These are phyloP conservation scores for Coniella lustricola DNA, from an alignment of 2,329 filamentous ascomycete genomes.

Conservation along the genomic window DNA sequence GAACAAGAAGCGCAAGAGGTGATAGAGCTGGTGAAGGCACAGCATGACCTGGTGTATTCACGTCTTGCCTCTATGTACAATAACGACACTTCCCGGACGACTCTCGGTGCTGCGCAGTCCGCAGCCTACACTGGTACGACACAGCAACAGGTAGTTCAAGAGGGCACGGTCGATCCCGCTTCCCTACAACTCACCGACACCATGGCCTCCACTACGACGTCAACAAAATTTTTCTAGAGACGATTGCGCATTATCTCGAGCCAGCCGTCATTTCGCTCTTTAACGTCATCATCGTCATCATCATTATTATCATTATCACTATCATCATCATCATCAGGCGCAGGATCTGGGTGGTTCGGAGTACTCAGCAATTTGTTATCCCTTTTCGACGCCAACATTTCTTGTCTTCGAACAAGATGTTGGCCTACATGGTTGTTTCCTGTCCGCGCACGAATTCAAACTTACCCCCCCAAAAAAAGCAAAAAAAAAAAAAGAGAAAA, in stretches of 20 bases:
- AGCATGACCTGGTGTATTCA: not conserved
- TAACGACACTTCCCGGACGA: not conserved
- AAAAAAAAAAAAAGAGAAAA: too few species aligned
- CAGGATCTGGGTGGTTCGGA: not conserved
- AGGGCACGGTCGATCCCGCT: too few species aligned
- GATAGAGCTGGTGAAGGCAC: not conserved
- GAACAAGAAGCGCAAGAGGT: constrained; percentile 57
- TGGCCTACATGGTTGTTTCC: constrained; percentile 7
- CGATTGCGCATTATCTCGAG: too few species aligned
- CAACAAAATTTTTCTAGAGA: too few species aligned
- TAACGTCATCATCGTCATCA: not conserved
- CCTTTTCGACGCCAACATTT: not conserved
- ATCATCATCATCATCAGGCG: not conserved
- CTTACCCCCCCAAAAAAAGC: too few species aligned
- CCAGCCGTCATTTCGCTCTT: too few species aligned
- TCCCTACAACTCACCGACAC: too few species aligned
- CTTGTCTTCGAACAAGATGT: constrained; percentile 8
- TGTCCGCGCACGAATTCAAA: not conserved
- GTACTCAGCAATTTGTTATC: constrained; percentile 13
- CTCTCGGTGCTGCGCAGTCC: too few species aligned
- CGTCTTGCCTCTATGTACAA: not conserved
- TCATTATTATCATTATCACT: not conserved
- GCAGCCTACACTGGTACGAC: too few species aligned
- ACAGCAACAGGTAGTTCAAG: too few species aligned
- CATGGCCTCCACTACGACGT: too few species aligned